Evolutionary conservation across 2,329 filamentous ascomycete species (phyloP).

Genomic region (Teratosphaeria epicoccoides): DNA sequence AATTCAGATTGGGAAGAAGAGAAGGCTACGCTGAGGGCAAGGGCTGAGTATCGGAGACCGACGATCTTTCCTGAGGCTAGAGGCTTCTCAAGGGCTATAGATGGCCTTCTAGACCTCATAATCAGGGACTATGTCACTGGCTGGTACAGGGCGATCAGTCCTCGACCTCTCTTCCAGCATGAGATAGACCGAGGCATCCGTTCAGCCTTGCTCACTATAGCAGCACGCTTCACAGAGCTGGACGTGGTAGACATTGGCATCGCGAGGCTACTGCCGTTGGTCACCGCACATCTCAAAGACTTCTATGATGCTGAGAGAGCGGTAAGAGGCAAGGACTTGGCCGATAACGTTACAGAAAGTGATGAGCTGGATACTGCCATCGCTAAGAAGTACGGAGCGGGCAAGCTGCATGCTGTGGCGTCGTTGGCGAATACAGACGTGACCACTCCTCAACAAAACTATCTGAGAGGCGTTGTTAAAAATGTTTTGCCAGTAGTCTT

Average conservation of each 20-base stretch:
- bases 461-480: conserved; percentile 65
- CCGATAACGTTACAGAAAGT: conserved; percentile 83
- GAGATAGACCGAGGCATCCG: conserved; percentile 77
- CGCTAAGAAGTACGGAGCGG: conserved; percentile 84
- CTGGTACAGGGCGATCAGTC: conserved; percentile 84
- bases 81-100: conserved; percentile 67
- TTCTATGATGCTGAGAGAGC: conserved; percentile 83
- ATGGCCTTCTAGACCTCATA: conserved; percentile 65
- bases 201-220: conserved; percentile 57
- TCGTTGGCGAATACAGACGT: conserved; percentile 74
- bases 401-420: conserved; percentile 77
- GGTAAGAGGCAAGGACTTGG: conserved; percentile 78
- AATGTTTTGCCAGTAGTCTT: conserved; percentile 65
- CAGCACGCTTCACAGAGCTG: conserved; percentile 59
- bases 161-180: conserved; percentile 67
- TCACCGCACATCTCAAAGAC: conserved; percentile 80
- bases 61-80: conserved; percentile 67
- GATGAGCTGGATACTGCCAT: conserved; percentile 93
- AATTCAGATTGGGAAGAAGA: conserved; percentile 55
- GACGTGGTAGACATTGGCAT: conserved; percentile 79
- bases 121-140: conserved; percentile 73
- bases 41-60: conserved; percentile 55
- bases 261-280: conserved; percentile 70
- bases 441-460: conserved; percentile 76
- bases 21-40: conserved; percentile 52